These are phyloP conservation scores for Cornus florida DNA, from an alignment of 148 eudicot genomes.

Conservation along the genomic window DNA sequence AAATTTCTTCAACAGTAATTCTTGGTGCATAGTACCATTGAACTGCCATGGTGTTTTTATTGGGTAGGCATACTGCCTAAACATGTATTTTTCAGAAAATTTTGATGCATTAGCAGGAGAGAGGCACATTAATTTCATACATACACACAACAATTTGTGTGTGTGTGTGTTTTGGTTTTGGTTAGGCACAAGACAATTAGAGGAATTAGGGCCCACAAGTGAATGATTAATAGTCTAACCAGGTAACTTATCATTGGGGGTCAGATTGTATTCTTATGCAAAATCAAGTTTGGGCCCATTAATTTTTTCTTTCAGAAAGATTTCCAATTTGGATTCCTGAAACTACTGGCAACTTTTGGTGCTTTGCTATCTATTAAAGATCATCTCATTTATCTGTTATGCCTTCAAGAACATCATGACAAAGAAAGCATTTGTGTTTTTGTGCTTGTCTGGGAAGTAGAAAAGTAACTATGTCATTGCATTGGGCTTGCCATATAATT, in stretches of 20 bases:
- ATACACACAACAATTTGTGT: too few species aligned
- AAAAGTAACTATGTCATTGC: slow-evolving; percentile 20
- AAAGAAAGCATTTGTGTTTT: not conserved
- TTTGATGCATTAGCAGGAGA: not conserved
- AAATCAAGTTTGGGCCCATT: not conserved
- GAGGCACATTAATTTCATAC: too few species aligned
- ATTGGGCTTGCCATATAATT: slow-evolving; percentile 15
- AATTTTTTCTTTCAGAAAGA: not conserved
- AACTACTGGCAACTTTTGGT: not conserved
- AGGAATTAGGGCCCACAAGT: not conserved
- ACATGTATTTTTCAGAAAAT: not conserved
- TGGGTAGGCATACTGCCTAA: not conserved
- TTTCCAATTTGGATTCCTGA: not conserved
- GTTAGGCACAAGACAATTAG: not conserved
- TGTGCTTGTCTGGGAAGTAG: slow-evolving; percentile 1
- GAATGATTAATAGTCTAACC: too few species aligned
- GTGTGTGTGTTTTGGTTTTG: too few species aligned
- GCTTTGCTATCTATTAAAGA: not conserved
- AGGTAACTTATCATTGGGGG: not conserved
- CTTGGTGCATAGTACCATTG: not conserved
- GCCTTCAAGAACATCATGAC: not conserved
- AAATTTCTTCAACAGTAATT: too few species aligned
- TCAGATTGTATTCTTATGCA: too few species aligned
- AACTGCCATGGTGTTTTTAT: too few species aligned
- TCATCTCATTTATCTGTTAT: not conserved